Percentiles rank a stretch among this genome's conserved stretches.
Conservation (phyloP, 768 basidiomycete genomes). For the Hebeloma cylindrosporum region DNA sequence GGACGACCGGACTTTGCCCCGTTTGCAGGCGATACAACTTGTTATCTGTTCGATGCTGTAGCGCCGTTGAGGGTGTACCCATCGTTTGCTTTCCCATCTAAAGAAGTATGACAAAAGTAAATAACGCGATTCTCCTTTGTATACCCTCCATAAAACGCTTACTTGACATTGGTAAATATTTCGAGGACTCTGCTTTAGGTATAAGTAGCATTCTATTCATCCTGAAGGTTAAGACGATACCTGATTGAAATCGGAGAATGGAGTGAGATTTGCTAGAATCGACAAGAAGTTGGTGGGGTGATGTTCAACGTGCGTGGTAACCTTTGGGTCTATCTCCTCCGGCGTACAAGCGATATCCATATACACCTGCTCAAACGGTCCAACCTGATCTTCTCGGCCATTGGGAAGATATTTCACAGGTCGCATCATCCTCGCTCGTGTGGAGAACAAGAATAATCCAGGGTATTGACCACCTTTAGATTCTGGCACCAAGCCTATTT, state of each 20-base stretch:
- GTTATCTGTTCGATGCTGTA: constrained; percentile 94
- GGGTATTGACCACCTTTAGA: constrained; percentile 96
- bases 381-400: constrained; percentile 84
- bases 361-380: constrained; percentile 98
- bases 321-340: constrained; percentile 73
- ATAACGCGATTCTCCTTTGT: too few relatives aligned
- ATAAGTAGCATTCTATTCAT: constrained; percentile 2
- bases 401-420: constrained; percentile 92
- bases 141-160: constrained; percentile 15
- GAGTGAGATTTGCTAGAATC: constrained; percentile 95
- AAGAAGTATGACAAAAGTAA: not conserved
- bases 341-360: constrained; percentile 96
- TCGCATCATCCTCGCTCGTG: constrained; percentile 92
- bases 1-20: constrained; percentile 93
- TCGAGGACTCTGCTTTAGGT: constrained; percentile 64
- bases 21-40: constrained; percentile 96
- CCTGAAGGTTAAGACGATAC: constrained; percentile 37
- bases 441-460: constrained; percentile 89
- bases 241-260: constrained; percentile 99
- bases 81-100: constrained; percentile 99
- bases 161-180: constrained; percentile 96
- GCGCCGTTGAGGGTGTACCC: constrained; percentile 94
- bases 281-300: constrained; percentile 94
- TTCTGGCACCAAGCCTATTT: constrained; percentile 88
- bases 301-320: constrained; percentile 92